These are phyloP conservation scores for Lactarius hengduanensis DNA, from an alignment of 768 basidiomycete species.

Conservation along the genomic window DNA sequence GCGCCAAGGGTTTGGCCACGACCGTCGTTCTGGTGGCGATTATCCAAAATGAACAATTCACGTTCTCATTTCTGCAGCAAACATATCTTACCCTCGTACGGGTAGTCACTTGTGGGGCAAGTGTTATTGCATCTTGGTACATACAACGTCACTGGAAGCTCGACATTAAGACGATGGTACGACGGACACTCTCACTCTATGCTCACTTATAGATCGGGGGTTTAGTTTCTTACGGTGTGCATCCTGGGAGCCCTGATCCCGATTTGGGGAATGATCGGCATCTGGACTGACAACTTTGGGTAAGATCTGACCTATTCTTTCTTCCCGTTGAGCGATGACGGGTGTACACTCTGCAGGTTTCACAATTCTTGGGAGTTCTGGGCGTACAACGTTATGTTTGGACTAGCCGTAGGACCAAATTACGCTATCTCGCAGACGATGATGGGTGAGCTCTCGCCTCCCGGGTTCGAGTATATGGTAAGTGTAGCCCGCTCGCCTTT, in stretches of 20 bases:
- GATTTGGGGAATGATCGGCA: conserved; percentile 83
- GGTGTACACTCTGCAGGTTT: conserved; percentile 37
- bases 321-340: background rate
- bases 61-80: conserved; percentile 78
- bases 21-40: conserved; percentile 73
- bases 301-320: conserved; percentile 35
- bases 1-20: conserved; percentile 68
- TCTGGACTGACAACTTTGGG: conserved; percentile 78
- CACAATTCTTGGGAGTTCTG: conserved; percentile 90
- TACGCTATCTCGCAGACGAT: conserved; percentile 84
- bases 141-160: conserved; percentile 79
- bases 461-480: conserved; percentile 83
- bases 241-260: conserved; percentile 75
- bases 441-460: conserved; percentile 87
- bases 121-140: conserved; percentile 80
- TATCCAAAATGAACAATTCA: conserved; percentile 78
- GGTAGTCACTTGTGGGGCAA: conserved; percentile 67
- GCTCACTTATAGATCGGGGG: background rate
- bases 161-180: conserved; percentile 72
- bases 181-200: background rate
- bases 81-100: conserved; percentile 78
- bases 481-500: background rate
- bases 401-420: conserved; percentile 84
- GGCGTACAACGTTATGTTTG: conserved; percentile 79
- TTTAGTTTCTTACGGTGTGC: conserved; percentile 72